These are phyloP conservation scores for Chaetomium cochliodes DNA, from an alignment of 495 filamentous ascomycete genomes.

Conservation along the genomic window DNA sequence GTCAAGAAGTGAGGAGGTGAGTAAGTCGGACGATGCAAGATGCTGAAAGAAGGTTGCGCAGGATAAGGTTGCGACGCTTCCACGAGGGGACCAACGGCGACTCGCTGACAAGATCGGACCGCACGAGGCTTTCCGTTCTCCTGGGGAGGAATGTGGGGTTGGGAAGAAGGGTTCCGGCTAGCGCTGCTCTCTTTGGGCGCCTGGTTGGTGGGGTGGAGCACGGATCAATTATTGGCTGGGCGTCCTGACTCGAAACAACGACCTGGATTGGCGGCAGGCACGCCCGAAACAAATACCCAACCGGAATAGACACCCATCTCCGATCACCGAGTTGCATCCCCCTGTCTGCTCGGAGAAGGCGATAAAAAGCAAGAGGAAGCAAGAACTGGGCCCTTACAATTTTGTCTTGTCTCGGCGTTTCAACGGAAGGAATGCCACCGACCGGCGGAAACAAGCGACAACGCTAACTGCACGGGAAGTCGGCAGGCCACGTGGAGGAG, in stretches of 20 bases:
- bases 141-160: slow-evolving; percentile 6
- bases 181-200: background rate
- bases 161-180: background rate
- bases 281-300: background rate
- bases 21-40: background rate
- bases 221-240: slow-evolving; percentile 3
- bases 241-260: background rate
- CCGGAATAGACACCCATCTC: background rate
- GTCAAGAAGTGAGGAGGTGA: background rate
- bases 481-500: slow-evolving; percentile 3
- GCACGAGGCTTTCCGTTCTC: background rate
- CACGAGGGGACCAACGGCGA: background rate
- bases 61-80: background rate
- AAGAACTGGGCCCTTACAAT: background rate
- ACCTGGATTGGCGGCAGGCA: background rate
- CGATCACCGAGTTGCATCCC: no score
- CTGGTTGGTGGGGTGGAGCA: slow-evolving; percentile 1
- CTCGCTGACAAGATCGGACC: background rate
- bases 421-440: background rate
- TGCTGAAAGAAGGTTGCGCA: background rate
- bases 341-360: background rate
- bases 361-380: background rate
- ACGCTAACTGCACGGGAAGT: background rate
- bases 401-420: background rate
- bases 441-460: background rate